Percentiles rank a stretch among this genome's conserved stretches.
Conservation (phyloP, 495 filamentous ascomycete species). For the Cryomyces antarcticus region DNA sequence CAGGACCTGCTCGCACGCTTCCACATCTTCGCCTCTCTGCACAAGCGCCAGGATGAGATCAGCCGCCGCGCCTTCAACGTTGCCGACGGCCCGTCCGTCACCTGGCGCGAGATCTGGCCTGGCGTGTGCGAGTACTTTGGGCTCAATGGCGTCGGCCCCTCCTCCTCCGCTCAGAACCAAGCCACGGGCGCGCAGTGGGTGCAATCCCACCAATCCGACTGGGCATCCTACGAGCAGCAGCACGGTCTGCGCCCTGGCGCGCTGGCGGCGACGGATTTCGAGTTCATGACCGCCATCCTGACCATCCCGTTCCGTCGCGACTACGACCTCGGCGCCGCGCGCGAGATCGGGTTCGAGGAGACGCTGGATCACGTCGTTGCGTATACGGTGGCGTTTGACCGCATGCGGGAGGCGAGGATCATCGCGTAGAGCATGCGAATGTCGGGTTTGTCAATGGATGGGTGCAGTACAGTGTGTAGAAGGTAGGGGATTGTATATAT, state of each 20-base stretch:
- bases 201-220: too few species aligned
- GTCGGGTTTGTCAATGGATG: too few species aligned
- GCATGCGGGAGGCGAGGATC: slow-evolving; percentile 8
- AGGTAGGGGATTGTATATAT: too few species aligned
- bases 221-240: not conserved
- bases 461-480: too few species aligned
- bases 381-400: slow-evolving; percentile 5
- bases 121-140: slow-evolving; percentile 20
- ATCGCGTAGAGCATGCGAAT: not conserved
- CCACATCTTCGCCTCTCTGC: slow-evolving; percentile 20
- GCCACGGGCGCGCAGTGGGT: not conserved
- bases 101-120: slow-evolving; percentile 20
- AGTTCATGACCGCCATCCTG: slow-evolving; percentile 6
- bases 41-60: slow-evolving; percentile 7
- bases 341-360: slow-evolving; percentile 8
- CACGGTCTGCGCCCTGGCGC: slow-evolving; percentile 2
- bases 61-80: slow-evolving; percentile 14
- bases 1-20: slow-evolving; percentile 25
- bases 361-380: slow-evolving; percentile 5
- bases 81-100: slow-evolving; percentile 14
- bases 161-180: not conserved
- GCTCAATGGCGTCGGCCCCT: slow-evolving; percentile 12
- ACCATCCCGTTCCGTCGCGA: not conserved
- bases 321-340: slow-evolving; percentile 6
- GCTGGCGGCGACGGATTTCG: slow-evolving; percentile 1